Conservation (phyloP, 148 eudicot species). For the Agrostemma githago region DNA sequence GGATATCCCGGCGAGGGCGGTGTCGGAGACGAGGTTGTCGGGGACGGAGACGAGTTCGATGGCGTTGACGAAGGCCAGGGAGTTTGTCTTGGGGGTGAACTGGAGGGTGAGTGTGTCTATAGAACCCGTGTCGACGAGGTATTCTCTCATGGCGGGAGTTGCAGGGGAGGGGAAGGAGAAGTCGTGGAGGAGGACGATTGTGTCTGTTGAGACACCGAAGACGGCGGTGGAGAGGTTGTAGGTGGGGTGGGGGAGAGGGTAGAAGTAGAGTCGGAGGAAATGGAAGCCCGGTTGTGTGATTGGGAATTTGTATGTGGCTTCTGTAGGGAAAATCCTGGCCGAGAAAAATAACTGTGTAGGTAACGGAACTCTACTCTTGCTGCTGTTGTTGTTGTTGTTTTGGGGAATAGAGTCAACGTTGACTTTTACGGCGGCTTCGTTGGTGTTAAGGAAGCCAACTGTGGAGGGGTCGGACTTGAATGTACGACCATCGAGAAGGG, state of each 20-base stretch:
- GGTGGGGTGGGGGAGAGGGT: constrained; percentile 45
- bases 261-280: constrained; percentile 49
- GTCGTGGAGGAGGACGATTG: constrained; percentile 46
- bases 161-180: constrained; percentile 31
- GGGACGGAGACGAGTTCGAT: constrained; percentile 61
- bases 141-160: constrained; percentile 37
- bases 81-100: constrained; percentile 46
- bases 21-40: constrained; percentile 31
- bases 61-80: constrained; percentile 53
- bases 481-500: constrained; percentile 54
- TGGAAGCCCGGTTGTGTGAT: constrained; percentile 45
- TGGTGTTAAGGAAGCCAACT: constrained; percentile 44
- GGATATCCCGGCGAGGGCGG: constrained; percentile 30
- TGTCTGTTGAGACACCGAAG: constrained; percentile 43
- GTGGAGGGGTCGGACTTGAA: constrained; percentile 67
- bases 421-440: constrained; percentile 49
- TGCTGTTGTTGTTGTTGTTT: constrained; percentile 2
- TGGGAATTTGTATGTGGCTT: constrained; percentile 44
- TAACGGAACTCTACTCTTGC: not conserved
- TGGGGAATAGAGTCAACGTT: constrained; percentile 31
- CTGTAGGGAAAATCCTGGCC: constrained; percentile 42
- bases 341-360: constrained; percentile 32
- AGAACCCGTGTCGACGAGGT: constrained; percentile 45
- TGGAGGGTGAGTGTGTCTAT: constrained; percentile 30
- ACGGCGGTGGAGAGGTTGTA: constrained; percentile 40